Evolutionary conservation across 2,329 filamentous ascomycete species (phyloP), one percentile per base, ranked within the genome.

Genomic region (Fusarium austroafricanum): DNA sequence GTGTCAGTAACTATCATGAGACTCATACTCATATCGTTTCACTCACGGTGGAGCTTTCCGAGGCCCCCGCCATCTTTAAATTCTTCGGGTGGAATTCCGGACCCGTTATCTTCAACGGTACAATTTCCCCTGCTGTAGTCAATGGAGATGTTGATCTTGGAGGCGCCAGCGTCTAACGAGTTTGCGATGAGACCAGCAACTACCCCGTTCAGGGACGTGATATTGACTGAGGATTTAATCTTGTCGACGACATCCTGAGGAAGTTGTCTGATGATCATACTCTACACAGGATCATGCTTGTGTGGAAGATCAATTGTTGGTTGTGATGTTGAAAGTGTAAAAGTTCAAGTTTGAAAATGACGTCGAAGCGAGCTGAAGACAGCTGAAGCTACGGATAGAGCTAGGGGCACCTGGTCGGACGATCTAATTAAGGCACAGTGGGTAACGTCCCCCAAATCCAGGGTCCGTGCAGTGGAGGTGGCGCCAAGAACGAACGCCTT

Each of bases 221-320:
- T 90, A 55, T 86, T 83, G n/a, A 89, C 88, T 1, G 95, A 96
- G 1, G 95, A 97, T 75, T 90, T 92, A 80, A 99, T 90, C 76
- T 94, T 92, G 46, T 90, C 87, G 71, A 89, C 84, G 57, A 92
- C 92, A 69, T 92, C 84, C 37, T 86, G 80, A 14, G 93, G 91
- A 61, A 97, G 84, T 50, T 84, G 88, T 68, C 84, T 83, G 74
- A 96, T 95, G 65, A 84, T 86, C 86, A 89, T 89, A 78, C 65
- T 76, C 71, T 61, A 33, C 35, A 12, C 46, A 46, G 47, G 63
- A 55, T 71, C 71, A 74, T 73, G 31, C 52, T 57, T 61, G 35
- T 50, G 33, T 38, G 40, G 45, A 44, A n/a, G 38, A 28, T 57
- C 20, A 20, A 33, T 18, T 28, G 15, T 43, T 29, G 10, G 38